Percentiles rank a stretch among this genome's conserved stretches.
Conservation (phyloP, 176 grass and related monocot genomes). For the Carex kokanica region DNA sequence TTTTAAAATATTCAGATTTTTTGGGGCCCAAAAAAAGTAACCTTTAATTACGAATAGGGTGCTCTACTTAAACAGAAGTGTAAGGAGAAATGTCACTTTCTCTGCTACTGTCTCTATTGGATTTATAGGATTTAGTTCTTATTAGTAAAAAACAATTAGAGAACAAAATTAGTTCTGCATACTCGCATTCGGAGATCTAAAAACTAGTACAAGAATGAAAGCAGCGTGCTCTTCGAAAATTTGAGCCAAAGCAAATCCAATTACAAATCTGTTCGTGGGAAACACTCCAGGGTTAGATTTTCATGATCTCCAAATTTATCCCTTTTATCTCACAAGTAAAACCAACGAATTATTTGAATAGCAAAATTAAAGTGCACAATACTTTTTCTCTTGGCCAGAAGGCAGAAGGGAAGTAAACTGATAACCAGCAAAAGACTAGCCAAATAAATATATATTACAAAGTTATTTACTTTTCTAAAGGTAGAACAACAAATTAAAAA, state of each 20-base stretch:
- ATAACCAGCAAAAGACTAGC: neutral
- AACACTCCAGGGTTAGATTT: too few species aligned
- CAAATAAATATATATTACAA: neutral
- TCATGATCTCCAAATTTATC: neutral
- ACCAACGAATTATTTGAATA: neutral
- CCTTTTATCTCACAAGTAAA: neutral
- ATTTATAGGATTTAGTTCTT: neutral
- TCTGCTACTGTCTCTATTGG: neutral
- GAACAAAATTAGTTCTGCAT: neutral
- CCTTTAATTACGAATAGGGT: neutral
- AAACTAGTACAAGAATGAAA: neutral
- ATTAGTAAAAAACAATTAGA: neutral
- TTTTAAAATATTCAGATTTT: neutral
- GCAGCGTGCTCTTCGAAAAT: neutral
- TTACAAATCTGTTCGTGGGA: neutral
- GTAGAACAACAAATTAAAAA: neutral
- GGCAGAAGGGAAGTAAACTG: neutral
- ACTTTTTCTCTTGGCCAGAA: neutral
- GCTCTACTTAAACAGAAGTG: neutral
- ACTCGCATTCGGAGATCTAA: neutral
- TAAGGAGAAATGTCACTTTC: conserved; percentile 5
- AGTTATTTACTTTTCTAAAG: neutral
- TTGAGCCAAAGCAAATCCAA: neutral
- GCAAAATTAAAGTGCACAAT: neutral
- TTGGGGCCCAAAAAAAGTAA: neutral